Evolutionary conservation across 305 asterid species (phyloP).

Genomic region (Solanum hybrid): DNA sequence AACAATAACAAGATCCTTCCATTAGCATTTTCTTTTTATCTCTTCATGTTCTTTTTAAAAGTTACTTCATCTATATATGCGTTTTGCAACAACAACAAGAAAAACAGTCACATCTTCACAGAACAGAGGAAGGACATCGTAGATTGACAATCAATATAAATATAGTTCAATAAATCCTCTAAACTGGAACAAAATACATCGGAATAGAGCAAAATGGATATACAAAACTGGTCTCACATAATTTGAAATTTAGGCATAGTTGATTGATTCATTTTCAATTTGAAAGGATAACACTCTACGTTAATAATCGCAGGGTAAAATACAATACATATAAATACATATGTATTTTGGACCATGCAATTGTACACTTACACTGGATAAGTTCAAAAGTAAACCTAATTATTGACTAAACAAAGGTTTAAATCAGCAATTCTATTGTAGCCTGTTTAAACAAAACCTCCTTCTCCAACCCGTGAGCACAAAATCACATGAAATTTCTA

Average conservation of each 20-base stretch:
- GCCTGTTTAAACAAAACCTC: not conserved
- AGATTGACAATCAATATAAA: not conserved
- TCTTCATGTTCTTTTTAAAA: not conserved
- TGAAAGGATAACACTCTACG: not conserved
- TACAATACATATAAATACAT: not conserved
- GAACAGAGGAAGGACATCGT: not conserved
- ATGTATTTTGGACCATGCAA: not conserved
- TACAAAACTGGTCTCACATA: not conserved
- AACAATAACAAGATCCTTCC: slow-evolving; percentile 5
- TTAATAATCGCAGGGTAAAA: not conserved
- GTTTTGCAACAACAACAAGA: not conserved
- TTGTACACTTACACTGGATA: not conserved
- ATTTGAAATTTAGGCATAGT: not conserved
- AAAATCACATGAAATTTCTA: not conserved
- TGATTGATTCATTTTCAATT: not conserved
- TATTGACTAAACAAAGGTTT: not conserved
- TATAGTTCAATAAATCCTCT: not conserved
- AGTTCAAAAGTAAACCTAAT: not conserved
- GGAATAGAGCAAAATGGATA: not conserved
- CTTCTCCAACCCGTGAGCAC: not conserved
- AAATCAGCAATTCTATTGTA: not conserved
- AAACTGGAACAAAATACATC: not conserved
- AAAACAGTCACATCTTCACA: not conserved
- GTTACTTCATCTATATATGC: not conserved
- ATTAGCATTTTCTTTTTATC: not conserved